phyloP scores from a whole-genome alignment of 768 basidiomycete genomes.

The Grammothele lineata region DNA sequence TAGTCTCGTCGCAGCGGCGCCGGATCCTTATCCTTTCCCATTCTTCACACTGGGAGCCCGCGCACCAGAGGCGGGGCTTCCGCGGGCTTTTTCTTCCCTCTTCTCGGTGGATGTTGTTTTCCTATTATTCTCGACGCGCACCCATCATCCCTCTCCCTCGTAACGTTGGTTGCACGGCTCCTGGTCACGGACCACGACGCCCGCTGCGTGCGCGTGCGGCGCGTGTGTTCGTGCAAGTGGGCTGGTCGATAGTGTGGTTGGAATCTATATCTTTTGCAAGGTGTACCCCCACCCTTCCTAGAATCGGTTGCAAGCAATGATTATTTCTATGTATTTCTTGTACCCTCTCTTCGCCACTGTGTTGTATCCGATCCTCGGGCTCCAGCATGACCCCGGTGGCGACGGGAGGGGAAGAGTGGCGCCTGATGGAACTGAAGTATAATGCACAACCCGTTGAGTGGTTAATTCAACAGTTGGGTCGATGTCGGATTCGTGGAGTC shows the following conservation, averaged over 20 bases:
- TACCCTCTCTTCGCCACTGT: too few relatives aligned
- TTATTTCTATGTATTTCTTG: slow-evolving; percentile 15
- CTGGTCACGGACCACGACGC: slow-evolving; percentile 16
- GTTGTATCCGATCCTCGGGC: neutral
- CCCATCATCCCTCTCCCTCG: neutral
- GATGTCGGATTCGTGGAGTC: too few relatives aligned
- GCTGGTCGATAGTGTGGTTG: slow-evolving; percentile 8
- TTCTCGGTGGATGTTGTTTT: slow-evolving; percentile 13
- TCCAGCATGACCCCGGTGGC: too few relatives aligned
- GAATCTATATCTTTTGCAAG: slow-evolving; percentile 1
- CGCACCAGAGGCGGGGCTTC: slow-evolving; percentile 11
- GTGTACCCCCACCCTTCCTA: slow-evolving; percentile 8
- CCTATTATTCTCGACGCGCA: slow-evolving; percentile 5
- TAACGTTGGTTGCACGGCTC: slow-evolving; percentile 9
- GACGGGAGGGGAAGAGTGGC: too few relatives aligned
- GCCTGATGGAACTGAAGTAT: too few relatives aligned
- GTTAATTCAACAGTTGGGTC: too few relatives aligned
- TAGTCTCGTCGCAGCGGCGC: slow-evolving; percentile 14
- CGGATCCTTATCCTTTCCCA: slow-evolving; percentile 7
- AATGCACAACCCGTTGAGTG: too few relatives aligned
- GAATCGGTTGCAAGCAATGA: slow-evolving; percentile 11
- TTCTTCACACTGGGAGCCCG: slow-evolving; percentile 9
- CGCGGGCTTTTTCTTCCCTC: slow-evolving; percentile 7
- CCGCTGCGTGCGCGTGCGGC: too few relatives aligned
- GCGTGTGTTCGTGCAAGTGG: slow-evolving; percentile 12